Evolutionary conservation across 2,329 filamentous ascomycete species (phyloP).

Genomic region (Aureobasidium lini): DNA sequence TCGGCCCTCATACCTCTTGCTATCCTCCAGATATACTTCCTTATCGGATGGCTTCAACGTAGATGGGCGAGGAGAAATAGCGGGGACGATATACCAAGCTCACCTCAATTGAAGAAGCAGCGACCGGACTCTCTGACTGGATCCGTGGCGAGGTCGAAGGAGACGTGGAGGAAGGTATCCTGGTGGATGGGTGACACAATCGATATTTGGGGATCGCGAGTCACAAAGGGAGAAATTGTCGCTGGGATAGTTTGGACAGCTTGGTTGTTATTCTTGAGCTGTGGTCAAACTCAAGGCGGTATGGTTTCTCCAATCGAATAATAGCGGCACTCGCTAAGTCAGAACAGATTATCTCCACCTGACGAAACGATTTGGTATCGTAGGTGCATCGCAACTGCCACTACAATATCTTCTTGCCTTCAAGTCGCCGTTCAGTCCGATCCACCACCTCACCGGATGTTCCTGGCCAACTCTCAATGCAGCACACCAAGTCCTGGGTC

Average conservation of each 20-base stretch:
- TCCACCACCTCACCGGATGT: conserved; percentile 45
- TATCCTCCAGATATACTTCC: conserved; percentile 34
- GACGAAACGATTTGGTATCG: conserved; percentile 54
- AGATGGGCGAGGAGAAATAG: conserved; percentile 16
- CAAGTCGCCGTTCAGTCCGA: conserved; percentile 42
- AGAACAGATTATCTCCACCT: conserved; percentile 54
- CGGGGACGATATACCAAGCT: conserved; percentile 30
- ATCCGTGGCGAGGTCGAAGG: conserved; percentile 22
- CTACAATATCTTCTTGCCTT: conserved; percentile 52
- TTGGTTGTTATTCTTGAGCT: conserved; percentile 46
- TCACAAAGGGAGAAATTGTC: conserved; percentile 46
- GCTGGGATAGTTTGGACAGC: conserved; percentile 41
- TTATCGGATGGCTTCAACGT: conserved; percentile 27
- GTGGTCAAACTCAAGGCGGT: conserved; percentile 49
- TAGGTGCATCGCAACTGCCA: conserved; percentile 53
- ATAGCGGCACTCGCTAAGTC: not conserved
- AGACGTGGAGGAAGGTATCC: conserved; percentile 22
- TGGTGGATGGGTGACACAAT: conserved; percentile 28
- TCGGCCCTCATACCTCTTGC: conserved; percentile 43
- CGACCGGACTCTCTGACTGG: conserved; percentile 20
- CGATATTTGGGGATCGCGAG: conserved; percentile 30
- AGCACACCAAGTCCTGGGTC: conserved; percentile 51
- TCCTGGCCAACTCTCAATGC: conserved; percentile 50
- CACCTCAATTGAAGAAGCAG: conserved; percentile 33
- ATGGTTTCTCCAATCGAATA: conserved; percentile 20